Evolutionary conservation across 805 yeast genomes (phyloP), one percentile per base, ranked within the genome.

Genomic region (Saccharomycopsis selenospora): DNA sequence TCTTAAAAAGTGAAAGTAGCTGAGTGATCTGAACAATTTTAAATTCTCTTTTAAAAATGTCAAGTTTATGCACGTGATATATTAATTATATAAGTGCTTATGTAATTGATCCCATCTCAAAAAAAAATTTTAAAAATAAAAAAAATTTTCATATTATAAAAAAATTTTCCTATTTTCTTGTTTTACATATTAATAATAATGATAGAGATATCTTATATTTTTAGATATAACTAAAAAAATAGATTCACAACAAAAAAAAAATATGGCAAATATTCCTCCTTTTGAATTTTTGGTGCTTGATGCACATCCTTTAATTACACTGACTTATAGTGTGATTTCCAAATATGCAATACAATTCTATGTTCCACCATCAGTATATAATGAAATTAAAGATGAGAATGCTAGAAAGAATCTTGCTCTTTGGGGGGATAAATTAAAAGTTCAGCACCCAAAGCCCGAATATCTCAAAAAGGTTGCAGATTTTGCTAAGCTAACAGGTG

Each of bases 301-400:
- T 74, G 98, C 99, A 2, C 93, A 96, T 45, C 99, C 99, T 4
- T 69, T 93, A 56, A 85, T 93, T 57, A 84, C 95, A 1, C 95
- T 87, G 59, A 73, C 93, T 3, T 86, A 85, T 10, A 73, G 89
- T 2, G 76, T 81, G 18, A 70, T 93, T 41, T 80, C 81, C 58
- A 77, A 76, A 55, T 77, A 74, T 60, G 97, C 95, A 1, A 65
- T 73, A 14, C 64, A 66, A n/a, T 86, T 86, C 59, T 84, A 72
- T 63, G 90, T 97, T 11, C 87, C 97, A 1, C 97, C 98, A 11
- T 90, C 96, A 1, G 98, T 93, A 14, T 79, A 75, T 58, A 72
- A 75, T 26, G 99, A 93, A 68, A 80, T 93, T 61, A 81, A 77
- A 59, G 98, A 93, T 68, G 96, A 83, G 52, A 74, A 76, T 54